Evolutionary conservation across 2,329 filamentous ascomycete species (phyloP).

Genomic region (Colletotrichum phormii): DNA sequence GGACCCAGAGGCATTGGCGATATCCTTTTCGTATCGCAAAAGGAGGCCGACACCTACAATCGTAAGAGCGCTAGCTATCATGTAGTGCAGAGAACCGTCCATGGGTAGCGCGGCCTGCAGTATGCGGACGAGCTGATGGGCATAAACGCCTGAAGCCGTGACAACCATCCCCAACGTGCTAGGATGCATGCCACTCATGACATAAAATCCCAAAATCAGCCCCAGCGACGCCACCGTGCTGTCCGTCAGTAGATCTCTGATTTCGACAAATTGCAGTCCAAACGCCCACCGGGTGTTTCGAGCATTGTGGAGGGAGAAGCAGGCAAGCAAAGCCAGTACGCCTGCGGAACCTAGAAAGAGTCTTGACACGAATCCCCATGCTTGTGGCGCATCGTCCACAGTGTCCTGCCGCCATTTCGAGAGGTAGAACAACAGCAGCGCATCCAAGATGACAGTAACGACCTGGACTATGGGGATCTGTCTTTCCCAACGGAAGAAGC

Average conservation of each 20-base stretch:
- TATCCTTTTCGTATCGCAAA: slow-evolving; percentile 29
- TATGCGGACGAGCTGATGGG: slow-evolving; percentile 38
- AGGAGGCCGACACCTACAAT: slow-evolving; percentile 37
- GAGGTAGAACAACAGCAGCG: slow-evolving; percentile 43
- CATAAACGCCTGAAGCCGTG: slow-evolving; percentile 40
- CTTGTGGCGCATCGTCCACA: slow-evolving; percentile 39
- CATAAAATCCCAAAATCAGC: slow-evolving; percentile 42
- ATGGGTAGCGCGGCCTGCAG: slow-evolving; percentile 8
- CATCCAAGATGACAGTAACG: slow-evolving; percentile 44
- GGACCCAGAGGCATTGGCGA: slow-evolving; percentile 5
- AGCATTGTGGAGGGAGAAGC: slow-evolving; percentile 44
- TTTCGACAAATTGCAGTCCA: slow-evolving; percentile 42
- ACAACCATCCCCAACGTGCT: slow-evolving; percentile 43
- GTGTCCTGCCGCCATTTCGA: slow-evolving; percentile 42
- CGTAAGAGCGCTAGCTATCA: slow-evolving; percentile 5
- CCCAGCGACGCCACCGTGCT: slow-evolving; percentile 40
- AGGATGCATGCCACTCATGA: slow-evolving; percentile 44
- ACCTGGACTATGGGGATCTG: slow-evolving; percentile 46
- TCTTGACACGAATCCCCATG: slow-evolving; percentile 41
- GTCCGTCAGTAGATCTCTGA: slow-evolving; percentile 46
- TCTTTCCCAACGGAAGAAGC: slow-evolving; percentile 40
- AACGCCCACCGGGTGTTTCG: slow-evolving; percentile 46
- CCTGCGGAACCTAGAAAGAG: slow-evolving; percentile 40
- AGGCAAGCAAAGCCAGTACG: slow-evolving; percentile 41
- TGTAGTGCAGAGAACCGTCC: slow-evolving; percentile 18